phyloP scores from a whole-genome alignment of 2,329 filamentous ascomycete genomes.

The Pseudogymnoascus destructans region DNA sequence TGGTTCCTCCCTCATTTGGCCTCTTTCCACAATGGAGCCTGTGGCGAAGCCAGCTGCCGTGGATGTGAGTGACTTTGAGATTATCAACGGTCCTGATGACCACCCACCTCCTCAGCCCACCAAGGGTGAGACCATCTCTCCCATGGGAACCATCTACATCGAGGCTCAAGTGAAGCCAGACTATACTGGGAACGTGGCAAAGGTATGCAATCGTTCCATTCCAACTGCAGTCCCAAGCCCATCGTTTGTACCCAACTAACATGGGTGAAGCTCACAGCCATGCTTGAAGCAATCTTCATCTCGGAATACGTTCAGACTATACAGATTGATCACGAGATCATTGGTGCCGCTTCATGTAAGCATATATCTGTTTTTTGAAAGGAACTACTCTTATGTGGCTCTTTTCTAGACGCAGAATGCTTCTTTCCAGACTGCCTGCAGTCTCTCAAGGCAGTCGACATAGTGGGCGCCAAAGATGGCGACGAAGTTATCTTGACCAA shows the following conservation, averaged over 20 bases:
- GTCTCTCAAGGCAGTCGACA: constrained; percentile 8
- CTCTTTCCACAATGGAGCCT: background rate
- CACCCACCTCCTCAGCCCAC: background rate
- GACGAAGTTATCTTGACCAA: background rate
- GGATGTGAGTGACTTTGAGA: background rate
- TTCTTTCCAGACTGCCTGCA: background rate
- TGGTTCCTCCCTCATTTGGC: too few relatives aligned
- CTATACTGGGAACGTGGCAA: background rate
- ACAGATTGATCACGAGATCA: background rate
- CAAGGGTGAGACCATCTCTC: background rate
- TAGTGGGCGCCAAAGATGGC: background rate
- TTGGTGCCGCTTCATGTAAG: background rate
- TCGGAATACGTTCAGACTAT: background rate
- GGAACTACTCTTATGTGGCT: background rate
- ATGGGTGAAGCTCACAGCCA: background rate
- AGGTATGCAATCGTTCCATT: background rate
- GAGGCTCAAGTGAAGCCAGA: background rate
- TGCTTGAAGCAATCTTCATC: background rate
- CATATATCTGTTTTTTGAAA: background rate
- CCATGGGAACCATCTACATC: background rate
- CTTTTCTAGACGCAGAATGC: background rate
- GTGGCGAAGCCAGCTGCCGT: too few relatives aligned
- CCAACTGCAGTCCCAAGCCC: background rate
- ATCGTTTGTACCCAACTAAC: too few relatives aligned
- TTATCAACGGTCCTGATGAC: background rate